Evolutionary conservation across 352 stramenopile species (phyloP).

Genomic region (Pythium guiyangense): DNA sequence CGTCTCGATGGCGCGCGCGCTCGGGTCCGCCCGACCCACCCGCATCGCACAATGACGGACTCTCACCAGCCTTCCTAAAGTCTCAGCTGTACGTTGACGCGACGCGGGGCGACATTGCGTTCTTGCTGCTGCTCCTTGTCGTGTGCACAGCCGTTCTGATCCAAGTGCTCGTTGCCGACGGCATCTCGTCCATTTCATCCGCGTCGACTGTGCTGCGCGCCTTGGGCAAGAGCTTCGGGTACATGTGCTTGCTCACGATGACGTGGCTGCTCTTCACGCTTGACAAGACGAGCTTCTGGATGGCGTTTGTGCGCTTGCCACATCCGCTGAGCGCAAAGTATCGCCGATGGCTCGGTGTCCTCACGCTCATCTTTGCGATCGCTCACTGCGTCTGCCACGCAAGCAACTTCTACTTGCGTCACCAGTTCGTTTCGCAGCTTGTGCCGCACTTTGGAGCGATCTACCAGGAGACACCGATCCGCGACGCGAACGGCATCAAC

Average conservation of each 20-base stretch:
- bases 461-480: slow-evolving; percentile 10
- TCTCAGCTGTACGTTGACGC: slow-evolving; percentile 18
- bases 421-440: slow-evolving; percentile 13
- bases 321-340: slow-evolving; percentile 17
- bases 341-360: slow-evolving; percentile 17
- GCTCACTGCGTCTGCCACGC: slow-evolving; percentile 24
- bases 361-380: slow-evolving; percentile 8
- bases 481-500: slow-evolving; percentile 15
- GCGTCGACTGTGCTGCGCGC: slow-evolving; percentile 8
- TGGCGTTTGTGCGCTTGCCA: slow-evolving; percentile 20
- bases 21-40: too few relatives aligned
- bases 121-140: slow-evolving; percentile 15
- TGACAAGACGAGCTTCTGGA: slow-evolving; percentile 19
- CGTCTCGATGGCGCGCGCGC: neutral
- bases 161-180: slow-evolving; percentile 5
- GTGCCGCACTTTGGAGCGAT: slow-evolving; percentile 21
- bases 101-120: slow-evolving; percentile 16
- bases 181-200: slow-evolving; percentile 10
- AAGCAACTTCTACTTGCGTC: slow-evolving; percentile 13
- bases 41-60: neutral
- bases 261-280: slow-evolving; percentile 18
- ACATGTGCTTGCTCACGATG: slow-evolving; percentile 22
- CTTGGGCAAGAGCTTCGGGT: slow-evolving; percentile 23
- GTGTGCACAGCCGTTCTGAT: slow-evolving; percentile 21
- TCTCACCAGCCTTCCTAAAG: neutral